A percentile compares a stretch with the other conserved stretches of the same genome.
phyloP scores from a whole-genome alignment of 73 alveolate species.

The Blepharisma japonicum region DNA sequence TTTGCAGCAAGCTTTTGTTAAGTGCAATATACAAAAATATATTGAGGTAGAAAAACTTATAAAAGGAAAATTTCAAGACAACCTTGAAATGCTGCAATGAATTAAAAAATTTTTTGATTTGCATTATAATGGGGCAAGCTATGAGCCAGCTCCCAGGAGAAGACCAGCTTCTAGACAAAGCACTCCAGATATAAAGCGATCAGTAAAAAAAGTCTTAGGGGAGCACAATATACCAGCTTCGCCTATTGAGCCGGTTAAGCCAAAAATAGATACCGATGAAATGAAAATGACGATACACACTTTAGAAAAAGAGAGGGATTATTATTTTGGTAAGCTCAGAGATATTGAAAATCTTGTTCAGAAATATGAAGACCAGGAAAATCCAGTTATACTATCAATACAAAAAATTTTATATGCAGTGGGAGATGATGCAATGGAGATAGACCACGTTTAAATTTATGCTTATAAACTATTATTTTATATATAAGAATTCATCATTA shows the following conservation, averaged over 20 bases:
- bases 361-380: conserved; percentile 27
- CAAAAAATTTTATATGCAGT: conserved; percentile 66
- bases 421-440: conserved; percentile 42
- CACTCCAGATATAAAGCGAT: no score
- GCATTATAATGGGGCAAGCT: conserved; percentile 64
- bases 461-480: no score
- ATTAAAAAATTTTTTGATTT: conserved; percentile 71
- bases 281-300: conserved; percentile 64
- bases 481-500: no score
- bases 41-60: conserved; percentile 54
- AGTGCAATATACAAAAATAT: conserved; percentile 52
- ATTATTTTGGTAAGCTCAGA: conserved; percentile 80
- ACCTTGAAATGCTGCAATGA: conserved; percentile 89
- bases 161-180: background rate
- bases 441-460: no score
- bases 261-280: conserved; percentile 20
- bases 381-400: conserved; percentile 17
- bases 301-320: conserved; percentile 84
- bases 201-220: no score
- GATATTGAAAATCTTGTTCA: conserved; percentile 73
- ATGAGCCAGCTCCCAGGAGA: conserved; percentile 84
- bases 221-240: no score
- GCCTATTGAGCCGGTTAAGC: no score
- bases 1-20: conserved; percentile 82
- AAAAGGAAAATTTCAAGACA: conserved; percentile 85